These are phyloP conservation scores for Polyporus tsugae DNA, from an alignment of 1,284 basidiomycete species.

Conservation along the genomic window DNA sequence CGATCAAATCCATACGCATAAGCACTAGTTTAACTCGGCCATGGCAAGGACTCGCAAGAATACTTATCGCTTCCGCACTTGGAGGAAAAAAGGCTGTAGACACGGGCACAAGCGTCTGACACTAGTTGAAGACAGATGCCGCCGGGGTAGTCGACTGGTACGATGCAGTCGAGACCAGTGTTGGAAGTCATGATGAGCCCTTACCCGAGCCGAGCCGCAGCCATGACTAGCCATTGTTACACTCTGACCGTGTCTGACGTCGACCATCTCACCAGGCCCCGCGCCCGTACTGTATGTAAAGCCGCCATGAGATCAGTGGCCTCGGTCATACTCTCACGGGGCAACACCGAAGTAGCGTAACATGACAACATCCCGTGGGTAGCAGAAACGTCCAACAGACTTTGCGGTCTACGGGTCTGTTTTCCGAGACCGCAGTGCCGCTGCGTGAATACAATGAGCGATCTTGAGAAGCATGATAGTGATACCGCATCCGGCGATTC, in stretches of 20 bases:
- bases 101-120: not conserved
- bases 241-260: not conserved
- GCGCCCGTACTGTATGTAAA: not conserved
- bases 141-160: not conserved
- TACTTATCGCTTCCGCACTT: too few relatives aligned
- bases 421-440: not conserved
- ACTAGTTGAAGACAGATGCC: not conserved
- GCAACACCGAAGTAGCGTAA: not conserved
- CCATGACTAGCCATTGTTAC: not conserved
- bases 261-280: too few relatives aligned
- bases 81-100: not conserved
- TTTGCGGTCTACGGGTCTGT: not conserved
- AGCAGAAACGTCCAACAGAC: not conserved
- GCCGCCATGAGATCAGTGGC: not conserved
- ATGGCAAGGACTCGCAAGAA: not conserved
- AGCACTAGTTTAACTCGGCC: not conserved
- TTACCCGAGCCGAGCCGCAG: slow-evolving; percentile 1
- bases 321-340: not conserved
- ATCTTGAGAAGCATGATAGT: not conserved
- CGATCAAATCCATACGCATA: not conserved
- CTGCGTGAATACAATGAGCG: not conserved
- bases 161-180: not conserved
- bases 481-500: not conserved
- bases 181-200: not conserved
- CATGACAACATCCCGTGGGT: not conserved